Evolutionary conservation across 129 eudicot species (phyloP).

Genomic region (Flaveria robusta): DNA sequence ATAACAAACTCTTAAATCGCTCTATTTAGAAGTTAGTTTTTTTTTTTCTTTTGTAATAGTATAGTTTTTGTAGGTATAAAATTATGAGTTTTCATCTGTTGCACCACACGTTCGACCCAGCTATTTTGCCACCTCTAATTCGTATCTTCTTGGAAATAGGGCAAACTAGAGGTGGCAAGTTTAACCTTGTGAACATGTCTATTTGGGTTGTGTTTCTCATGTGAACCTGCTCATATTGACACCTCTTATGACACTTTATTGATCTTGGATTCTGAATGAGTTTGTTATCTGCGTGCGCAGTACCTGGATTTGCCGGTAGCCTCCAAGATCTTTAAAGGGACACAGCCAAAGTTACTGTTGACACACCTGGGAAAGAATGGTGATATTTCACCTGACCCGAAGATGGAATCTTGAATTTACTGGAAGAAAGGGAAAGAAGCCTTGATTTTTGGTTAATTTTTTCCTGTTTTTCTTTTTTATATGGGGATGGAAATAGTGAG

Average conservation of each 20-base stretch:
- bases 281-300: constrained; percentile 43
- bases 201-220: neutral
- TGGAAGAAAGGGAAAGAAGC: constrained; percentile 7
- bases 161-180: neutral
- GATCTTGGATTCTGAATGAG: constrained; percentile 7
- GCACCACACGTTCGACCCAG: neutral
- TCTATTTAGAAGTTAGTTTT: neutral
- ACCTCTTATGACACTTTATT: neutral
- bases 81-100: neutral
- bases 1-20: neutral
- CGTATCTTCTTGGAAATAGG: neutral
- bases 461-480: constrained; percentile 22
- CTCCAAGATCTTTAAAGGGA: constrained; percentile 44
- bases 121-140: neutral
- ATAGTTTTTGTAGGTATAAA: neutral
- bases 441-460: constrained; percentile 30
- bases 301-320: constrained; percentile 51
- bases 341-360: constrained; percentile 40
- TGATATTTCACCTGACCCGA: constrained; percentile 55
- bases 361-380: constrained; percentile 44
- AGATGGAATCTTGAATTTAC: constrained; percentile 59
- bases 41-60: neutral
- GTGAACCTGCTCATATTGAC: neutral
- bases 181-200: neutral
- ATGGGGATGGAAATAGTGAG: constrained; percentile 38